Conservation (phyloP, 2,329 filamentous ascomycete genomes). For the Rachicladosporium sp. region DNA sequence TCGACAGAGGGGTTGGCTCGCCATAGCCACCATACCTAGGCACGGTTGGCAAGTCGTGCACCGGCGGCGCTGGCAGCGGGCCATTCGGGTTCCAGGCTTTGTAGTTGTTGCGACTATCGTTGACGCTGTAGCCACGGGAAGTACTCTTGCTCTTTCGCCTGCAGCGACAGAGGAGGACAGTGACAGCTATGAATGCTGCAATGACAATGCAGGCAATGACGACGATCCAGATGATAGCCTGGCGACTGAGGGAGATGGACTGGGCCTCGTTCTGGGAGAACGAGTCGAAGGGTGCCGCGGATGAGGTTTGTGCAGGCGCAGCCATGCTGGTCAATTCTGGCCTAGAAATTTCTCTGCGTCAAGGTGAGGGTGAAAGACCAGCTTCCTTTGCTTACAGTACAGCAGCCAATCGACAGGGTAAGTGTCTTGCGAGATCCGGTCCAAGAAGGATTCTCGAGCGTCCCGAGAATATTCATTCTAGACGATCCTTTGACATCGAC, state of each 20-base stretch:
- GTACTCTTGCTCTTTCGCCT: slow-evolving; percentile 4
- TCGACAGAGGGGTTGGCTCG: background rate
- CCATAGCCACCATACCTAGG: slow-evolving; percentile 1
- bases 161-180: slow-evolving; percentile 6
- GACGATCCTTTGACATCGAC: too few relatives aligned
- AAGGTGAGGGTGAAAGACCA: too few relatives aligned
- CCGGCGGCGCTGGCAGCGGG: background rate
- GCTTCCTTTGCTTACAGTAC: too few relatives aligned
- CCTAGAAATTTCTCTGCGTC: too few relatives aligned
- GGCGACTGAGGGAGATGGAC: background rate
- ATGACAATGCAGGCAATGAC: slow-evolving; percentile 4
- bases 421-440: too few relatives aligned
- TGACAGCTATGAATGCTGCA: slow-evolving; percentile 3
- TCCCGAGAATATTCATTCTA: too few relatives aligned
- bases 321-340: background rate
- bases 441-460: too few relatives aligned
- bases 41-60: too few relatives aligned
- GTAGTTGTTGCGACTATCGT: slow-evolving; percentile 7
- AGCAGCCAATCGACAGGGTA: too few relatives aligned
- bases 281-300: slow-evolving; percentile 3
- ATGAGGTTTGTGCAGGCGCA: background rate
- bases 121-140: slow-evolving; percentile 2
- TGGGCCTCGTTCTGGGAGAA: slow-evolving; percentile 1
- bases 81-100: slow-evolving; percentile 6
- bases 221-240: slow-evolving; percentile 8